These are phyloP conservation scores for Talaromyces borbonicus DNA, from an alignment of 495 filamentous ascomycete species.

Conservation along the genomic window DNA sequence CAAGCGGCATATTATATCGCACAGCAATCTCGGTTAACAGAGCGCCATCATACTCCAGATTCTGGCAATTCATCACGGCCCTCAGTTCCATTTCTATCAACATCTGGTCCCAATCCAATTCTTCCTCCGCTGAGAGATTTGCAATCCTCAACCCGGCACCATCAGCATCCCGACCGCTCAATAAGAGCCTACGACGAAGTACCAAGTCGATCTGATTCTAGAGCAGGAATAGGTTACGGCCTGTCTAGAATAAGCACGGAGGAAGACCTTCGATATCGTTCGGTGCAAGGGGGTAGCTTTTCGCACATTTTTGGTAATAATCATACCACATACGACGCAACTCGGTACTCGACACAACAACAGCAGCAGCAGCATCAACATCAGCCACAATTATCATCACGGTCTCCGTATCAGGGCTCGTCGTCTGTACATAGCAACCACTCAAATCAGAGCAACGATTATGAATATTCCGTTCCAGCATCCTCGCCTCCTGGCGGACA, in stretches of 20 bases:
- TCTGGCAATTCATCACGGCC: neutral
- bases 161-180: constrained; percentile 12
- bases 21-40: constrained; percentile 12
- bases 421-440: constrained; percentile 15
- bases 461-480: constrained; percentile 2
- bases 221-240: neutral
- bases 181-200: constrained; percentile 22
- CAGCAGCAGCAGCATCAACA: constrained; percentile 21
- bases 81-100: constrained; percentile 5
- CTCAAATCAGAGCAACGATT: neutral
- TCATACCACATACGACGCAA: neutral
- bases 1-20: constrained; percentile 31
- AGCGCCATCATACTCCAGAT: constrained; percentile 13
- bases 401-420: constrained; percentile 13
- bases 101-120: constrained; percentile 29
- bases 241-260: neutral
- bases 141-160: constrained; percentile 22
- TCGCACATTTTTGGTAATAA: neutral
- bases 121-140: constrained; percentile 36
- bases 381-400: constrained; percentile 4
- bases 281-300: neutral
- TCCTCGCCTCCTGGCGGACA: constrained; percentile 15
- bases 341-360: neutral
- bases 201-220: constrained; percentile 12
- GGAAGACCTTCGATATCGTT: neutral